Percentiles rank a stretch among this genome's conserved stretches.
Evolutionary conservation across 768 basidiomycete species (phyloP).

Genomic region (Amanita polypyramis): DNA sequence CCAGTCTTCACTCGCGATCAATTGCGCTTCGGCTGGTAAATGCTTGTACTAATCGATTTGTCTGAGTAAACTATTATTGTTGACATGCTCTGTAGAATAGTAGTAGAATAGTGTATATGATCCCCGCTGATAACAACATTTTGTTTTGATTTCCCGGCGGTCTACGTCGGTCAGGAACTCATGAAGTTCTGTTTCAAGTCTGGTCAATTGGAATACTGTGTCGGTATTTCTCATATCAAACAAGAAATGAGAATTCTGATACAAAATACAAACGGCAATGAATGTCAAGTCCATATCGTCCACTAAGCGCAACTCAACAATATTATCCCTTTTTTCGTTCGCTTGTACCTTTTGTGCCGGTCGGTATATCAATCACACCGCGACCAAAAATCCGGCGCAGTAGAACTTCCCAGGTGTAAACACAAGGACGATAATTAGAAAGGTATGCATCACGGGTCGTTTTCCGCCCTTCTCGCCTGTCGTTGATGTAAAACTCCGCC

Average conservation of each 20-base stretch:
- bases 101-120: no score
- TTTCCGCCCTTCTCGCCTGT: background rate
- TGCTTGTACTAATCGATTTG: background rate
- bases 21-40: conserved; percentile 62
- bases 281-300: background rate
- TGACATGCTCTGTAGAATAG: conserved; percentile 1
- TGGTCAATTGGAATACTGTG: background rate
- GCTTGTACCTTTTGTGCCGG: background rate
- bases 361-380: background rate
- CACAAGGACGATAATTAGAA: background rate
- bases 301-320: background rate
- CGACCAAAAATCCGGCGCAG: background rate
- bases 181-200: background rate
- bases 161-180: conserved; percentile 4
- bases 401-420: background rate
- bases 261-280: background rate
- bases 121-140: background rate
- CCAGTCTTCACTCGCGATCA: conserved; percentile 88
- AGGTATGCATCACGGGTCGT: conserved; percentile 4
- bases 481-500: conserved; percentile 6
- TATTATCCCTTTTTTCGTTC: background rate
- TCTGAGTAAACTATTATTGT: background rate
- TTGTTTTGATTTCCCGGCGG: background rate
- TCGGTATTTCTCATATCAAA: background rate
- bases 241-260: conserved; percentile 4